Conservation (phyloP, 2,329 filamentous ascomycete genomes). For the Fusarium gaditjirri region DNA sequence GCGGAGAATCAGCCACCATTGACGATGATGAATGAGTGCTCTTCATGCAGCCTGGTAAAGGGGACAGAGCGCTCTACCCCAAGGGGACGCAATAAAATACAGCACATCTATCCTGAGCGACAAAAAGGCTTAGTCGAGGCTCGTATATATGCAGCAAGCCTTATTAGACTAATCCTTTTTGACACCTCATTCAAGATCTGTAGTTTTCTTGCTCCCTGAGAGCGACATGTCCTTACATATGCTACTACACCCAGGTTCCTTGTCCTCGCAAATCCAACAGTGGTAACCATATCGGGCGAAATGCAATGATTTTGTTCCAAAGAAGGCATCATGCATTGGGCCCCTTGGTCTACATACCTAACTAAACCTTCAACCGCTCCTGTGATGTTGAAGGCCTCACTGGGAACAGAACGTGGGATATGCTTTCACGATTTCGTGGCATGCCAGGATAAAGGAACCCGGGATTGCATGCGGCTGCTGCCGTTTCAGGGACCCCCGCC, state of each 20-base stretch:
- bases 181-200: neutral
- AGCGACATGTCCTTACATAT: neutral
- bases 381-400: neutral
- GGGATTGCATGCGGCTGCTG: conserved; percentile 40
- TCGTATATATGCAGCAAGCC: neutral
- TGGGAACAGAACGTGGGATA: conserved; percentile 5
- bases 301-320: conserved; percentile 9
- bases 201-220: neutral
- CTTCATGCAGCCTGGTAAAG: conserved; percentile 10
- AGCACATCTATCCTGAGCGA: neutral
- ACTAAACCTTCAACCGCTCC: neutral
- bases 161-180: neutral
- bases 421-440: neutral
- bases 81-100: neutral
- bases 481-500: conserved; percentile 34
- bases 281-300: conserved; percentile 1
- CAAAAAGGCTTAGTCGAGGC: neutral
- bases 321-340: conserved; percentile 5
- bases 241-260: neutral
- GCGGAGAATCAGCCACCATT: conserved; percentile 18
- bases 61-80: neutral
- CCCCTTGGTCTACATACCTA: neutral
- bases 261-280: conserved; percentile 7
- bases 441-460: conserved; percentile 4
- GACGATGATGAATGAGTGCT: conserved; percentile 29